Percentiles rank a stretch among this genome's conserved stretches.
Evolutionary conservation across 148 eudicot genomes (phyloP).

Genomic region (Simmondsia chinensis): DNA sequence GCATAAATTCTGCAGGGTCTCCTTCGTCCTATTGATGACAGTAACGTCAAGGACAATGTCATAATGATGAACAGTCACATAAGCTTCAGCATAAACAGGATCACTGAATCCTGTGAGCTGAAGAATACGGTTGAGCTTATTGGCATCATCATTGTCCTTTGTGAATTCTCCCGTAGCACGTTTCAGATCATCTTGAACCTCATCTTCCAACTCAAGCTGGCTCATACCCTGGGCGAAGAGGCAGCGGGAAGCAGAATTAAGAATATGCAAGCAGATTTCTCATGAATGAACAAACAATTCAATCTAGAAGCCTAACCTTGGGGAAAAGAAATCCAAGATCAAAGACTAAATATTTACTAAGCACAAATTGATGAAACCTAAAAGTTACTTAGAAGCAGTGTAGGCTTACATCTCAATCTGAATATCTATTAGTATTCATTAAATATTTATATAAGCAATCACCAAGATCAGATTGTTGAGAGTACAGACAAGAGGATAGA

Average conservation of each 20-base stretch:
- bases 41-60: constrained; percentile 97
- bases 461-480: too few relatives aligned
- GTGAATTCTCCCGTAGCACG: constrained; percentile 93
- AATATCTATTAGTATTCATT: too few relatives aligned
- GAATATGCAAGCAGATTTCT: not conserved
- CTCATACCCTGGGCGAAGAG: constrained; percentile 84
- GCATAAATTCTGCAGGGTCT: constrained; percentile 88
- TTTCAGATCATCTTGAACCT: constrained; percentile 92
- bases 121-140: constrained; percentile 83
- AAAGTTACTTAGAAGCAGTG: too few relatives aligned
- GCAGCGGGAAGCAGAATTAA: constrained; percentile 2
- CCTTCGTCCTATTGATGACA: constrained; percentile 85
- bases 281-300: not conserved
- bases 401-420: too few relatives aligned
- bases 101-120: constrained; percentile 96
- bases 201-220: constrained; percentile 95
- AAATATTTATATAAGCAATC: too few relatives aligned
- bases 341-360: too few relatives aligned
- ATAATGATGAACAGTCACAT: constrained; percentile 98
- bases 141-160: constrained; percentile 76
- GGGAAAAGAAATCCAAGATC: too few relatives aligned
- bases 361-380: too few relatives aligned
- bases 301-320: too few relatives aligned
- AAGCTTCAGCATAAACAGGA: constrained; percentile 97
- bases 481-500: too few relatives aligned